phyloP scores from a whole-genome alignment of 192 early-diverging fungal genomes.

The Umbelopsis ramanniana region DNA sequence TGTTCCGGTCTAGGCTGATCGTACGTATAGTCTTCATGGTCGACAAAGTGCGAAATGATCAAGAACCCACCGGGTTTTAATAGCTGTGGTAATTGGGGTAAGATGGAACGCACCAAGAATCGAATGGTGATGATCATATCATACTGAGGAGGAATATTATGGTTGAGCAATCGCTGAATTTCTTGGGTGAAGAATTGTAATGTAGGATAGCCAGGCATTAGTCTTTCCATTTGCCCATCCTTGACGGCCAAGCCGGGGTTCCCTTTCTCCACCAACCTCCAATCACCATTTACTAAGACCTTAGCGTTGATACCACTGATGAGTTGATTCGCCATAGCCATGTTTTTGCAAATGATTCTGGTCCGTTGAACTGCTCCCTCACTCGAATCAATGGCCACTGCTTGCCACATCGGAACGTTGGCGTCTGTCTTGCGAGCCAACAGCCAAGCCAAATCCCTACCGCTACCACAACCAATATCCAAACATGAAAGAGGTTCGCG shows the following conservation, averaged over 20 bases:
- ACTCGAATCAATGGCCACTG: slow-evolving; percentile 34
- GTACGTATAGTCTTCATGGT: slow-evolving; percentile 30
- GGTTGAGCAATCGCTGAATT: background rate
- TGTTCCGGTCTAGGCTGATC: slow-evolving; percentile 32
- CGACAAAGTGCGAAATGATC: slow-evolving; percentile 46
- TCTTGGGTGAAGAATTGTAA: background rate
- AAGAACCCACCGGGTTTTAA: slow-evolving; percentile 44
- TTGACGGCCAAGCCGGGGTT: background rate
- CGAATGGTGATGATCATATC: slow-evolving; percentile 45
- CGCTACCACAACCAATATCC: slow-evolving; percentile 49
- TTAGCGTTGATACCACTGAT: slow-evolving; percentile 29
- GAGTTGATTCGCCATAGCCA: slow-evolving; percentile 17
- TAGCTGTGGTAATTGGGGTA: slow-evolving; percentile 26
- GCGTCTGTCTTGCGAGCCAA: slow-evolving; percentile 9
- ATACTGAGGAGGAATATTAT: slow-evolving; percentile 13
- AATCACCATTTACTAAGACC: slow-evolving; percentile 32
- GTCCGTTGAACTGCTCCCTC: slow-evolving; percentile 30
- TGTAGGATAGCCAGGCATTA: background rate
- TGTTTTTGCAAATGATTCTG: slow-evolving; percentile 13
- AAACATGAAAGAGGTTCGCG: slow-evolving; percentile 20
- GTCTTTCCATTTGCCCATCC: background rate
- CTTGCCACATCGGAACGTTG: slow-evolving; percentile 28
- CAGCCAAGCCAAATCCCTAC: slow-evolving; percentile 43
- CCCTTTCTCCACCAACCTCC: slow-evolving; percentile 21
- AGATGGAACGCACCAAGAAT: slow-evolving; percentile 38